Conservation (phyloP, 306 rosid genomes). For the Inga laurina region DNA sequence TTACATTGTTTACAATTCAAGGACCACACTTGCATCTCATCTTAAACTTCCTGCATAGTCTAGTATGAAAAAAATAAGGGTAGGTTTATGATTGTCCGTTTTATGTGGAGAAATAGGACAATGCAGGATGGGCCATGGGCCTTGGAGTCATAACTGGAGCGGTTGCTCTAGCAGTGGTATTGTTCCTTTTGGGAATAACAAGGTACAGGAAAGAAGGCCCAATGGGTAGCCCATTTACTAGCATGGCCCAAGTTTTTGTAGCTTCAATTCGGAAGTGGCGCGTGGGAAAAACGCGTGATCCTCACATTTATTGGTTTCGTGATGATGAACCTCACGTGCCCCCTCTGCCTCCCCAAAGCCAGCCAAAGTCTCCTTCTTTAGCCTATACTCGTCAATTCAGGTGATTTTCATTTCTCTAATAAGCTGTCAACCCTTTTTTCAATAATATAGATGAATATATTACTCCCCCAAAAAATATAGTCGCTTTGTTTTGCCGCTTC, state of each 20-base stretch:
- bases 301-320: conserved; percentile 28
- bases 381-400: conserved; percentile 53
- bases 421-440: not conserved
- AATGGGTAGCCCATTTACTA: conserved; percentile 59
- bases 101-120: conserved; percentile 43
- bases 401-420: conserved; percentile 31
- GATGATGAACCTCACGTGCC: conserved; percentile 21
- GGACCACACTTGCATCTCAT: too few relatives aligned
- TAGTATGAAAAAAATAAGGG: too few relatives aligned
- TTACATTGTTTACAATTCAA: too few relatives aligned
- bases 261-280: conserved; percentile 58
- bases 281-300: conserved; percentile 27
- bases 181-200: conserved; percentile 56
- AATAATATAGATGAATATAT: too few relatives aligned
- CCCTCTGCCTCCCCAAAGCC: conserved; percentile 3
- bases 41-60: too few relatives aligned
- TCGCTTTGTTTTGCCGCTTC: too few relatives aligned
- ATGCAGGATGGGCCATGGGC: conserved; percentile 70
- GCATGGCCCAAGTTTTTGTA: conserved; percentile 60
- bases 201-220: conserved; percentile 53
- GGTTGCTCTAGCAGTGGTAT: conserved; percentile 48
- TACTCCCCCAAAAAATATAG: too few relatives aligned
- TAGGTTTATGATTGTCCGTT: too few relatives aligned
- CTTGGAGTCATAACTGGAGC: conserved; percentile 57
- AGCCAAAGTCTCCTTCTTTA: conserved; percentile 32